Evolutionary conservation across 495 filamentous ascomycete species (phyloP).

Genomic region (Hyaloscypha bicolor): DNA sequence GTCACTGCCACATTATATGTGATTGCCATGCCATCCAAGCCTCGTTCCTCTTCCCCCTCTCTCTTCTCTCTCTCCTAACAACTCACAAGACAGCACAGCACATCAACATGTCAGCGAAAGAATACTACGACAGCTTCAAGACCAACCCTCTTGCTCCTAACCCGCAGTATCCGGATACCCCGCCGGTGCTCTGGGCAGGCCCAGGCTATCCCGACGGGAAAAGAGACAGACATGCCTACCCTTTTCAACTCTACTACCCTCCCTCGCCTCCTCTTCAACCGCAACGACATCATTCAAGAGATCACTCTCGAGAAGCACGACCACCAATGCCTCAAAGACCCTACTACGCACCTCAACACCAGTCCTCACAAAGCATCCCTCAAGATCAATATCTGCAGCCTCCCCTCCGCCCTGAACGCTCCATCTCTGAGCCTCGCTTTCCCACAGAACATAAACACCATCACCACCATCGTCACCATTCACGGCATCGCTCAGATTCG

Average conservation of each 20-base stretch:
- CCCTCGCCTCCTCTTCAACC: background rate
- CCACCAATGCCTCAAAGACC: background rate
- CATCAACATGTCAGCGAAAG: slow-evolving; percentile 22
- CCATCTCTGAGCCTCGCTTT: slow-evolving; percentile 1
- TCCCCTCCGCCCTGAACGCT: slow-evolving; percentile 1
- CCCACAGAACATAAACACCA: background rate
- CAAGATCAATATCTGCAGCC: background rate
- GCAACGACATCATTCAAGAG: background rate
- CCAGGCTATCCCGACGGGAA: background rate
- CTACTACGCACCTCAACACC: slow-evolving; percentile 2
- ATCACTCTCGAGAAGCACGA: background rate
- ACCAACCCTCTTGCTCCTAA: background rate
- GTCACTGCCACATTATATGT: background rate
- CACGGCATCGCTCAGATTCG: background rate
- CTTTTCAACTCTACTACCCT: background rate
- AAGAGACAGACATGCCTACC: background rate
- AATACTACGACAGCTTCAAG: slow-evolving; percentile 26
- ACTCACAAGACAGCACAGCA: background rate
- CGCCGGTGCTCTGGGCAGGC: background rate
- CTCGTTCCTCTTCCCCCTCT: background rate
- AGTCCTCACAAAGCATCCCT: background rate
- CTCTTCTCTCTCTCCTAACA: background rate
- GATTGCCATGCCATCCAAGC: background rate
- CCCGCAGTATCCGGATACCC: background rate
- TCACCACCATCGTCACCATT: slow-evolving; percentile 9